These are phyloP conservation scores for Blastocystis sp. DNA, from an alignment of 352 stramenopile genomes.

Conservation along the genomic window DNA sequence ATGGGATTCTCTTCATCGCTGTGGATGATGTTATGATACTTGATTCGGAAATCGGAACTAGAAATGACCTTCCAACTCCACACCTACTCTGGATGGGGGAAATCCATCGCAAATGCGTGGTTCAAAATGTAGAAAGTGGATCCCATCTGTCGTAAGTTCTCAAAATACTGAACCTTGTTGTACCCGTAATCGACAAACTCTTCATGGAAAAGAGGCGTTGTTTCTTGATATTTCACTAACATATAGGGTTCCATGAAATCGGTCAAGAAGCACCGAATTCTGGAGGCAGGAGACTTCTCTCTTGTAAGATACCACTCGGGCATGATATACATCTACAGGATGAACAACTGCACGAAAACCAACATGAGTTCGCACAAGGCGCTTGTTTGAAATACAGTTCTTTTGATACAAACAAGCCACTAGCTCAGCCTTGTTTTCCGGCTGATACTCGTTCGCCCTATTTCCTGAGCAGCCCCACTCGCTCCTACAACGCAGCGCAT, in stretches of 20 bases:
- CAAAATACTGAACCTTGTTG: slow-evolving; percentile 56
- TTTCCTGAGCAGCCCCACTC: background rate
- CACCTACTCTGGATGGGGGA: slow-evolving; percentile 44
- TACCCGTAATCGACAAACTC: slow-evolving; percentile 56
- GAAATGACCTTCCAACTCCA: background rate
- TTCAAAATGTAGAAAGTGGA: slow-evolving; percentile 47
- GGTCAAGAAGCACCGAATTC: slow-evolving; percentile 21
- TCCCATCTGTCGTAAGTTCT: slow-evolving; percentile 47
- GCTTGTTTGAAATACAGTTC: slow-evolving; percentile 36
- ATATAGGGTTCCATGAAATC: slow-evolving; percentile 55
- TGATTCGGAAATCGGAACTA: slow-evolving; percentile 39
- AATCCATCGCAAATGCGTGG: slow-evolving; percentile 55
- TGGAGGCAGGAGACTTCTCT: background rate
- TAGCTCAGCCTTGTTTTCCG: slow-evolving; percentile 16
- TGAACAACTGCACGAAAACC: background rate
- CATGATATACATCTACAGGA: slow-evolving; percentile 37
- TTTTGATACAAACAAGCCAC: slow-evolving; percentile 2
- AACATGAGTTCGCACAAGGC: slow-evolving; percentile 29
- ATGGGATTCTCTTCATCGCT: slow-evolving; percentile 39
- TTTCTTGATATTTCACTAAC: background rate
- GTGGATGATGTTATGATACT: slow-evolving; percentile 1
- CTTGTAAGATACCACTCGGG: slow-evolving; percentile 32
- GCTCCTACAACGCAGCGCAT: slow-evolving; percentile 14
- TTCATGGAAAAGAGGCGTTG: slow-evolving; percentile 34
- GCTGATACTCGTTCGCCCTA: slow-evolving; percentile 25